Base-by-base conservation (phyloP, 1,284 basidiomycete species). In the Trametes sp. region DNA sequence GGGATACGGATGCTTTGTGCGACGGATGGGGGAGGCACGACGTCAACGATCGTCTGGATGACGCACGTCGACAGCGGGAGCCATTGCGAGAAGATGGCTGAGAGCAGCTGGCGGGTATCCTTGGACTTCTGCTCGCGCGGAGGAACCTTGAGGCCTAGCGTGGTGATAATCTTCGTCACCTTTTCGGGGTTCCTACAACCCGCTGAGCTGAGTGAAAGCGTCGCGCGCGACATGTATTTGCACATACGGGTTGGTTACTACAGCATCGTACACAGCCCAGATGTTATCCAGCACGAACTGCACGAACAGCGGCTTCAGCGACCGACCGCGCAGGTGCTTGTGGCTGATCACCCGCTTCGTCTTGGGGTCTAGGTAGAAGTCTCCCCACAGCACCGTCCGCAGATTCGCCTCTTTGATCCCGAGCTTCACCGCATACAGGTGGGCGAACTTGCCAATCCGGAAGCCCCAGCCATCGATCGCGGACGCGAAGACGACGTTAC, bases 381-480 rank as follows among this genome's bases (percentile, higher is more conserved):
- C 96, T 1, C 98, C 98, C 98, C 98, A 99, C 1, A 99, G 82
- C 8, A 96, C 95, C 59, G 88, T 86, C 58, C 94, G 86, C 44
- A 99, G 81, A 72, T 94, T 97, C 2, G 82, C 81, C 76, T 98
- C 97, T 74, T 94, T 93, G 74, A 98, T 92, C 19, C 94, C 94
- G 23, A 99, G 85, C 77, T 98, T 98, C 26, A 87, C 84, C 1
- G 94, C 92, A 77, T 97, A 99, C 13, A 99, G 81, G 72, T 96
- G 89, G 0, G 98, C 95, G 74, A 99, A 99, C 70, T 94, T 94
- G 62, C 92, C 90, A 9, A 98, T 86, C 35, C 97, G 86, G 81
- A 99, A 99, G 0, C 96, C 98, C 97, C 98, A 99, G 3, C 96
- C 96, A 73, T 98, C 96, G 61, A 98, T 89, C 3, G 98, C 98